Evolutionary conservation across 768 basidiomycete species (phyloP).

Genomic region (Suillus spraguei): DNA sequence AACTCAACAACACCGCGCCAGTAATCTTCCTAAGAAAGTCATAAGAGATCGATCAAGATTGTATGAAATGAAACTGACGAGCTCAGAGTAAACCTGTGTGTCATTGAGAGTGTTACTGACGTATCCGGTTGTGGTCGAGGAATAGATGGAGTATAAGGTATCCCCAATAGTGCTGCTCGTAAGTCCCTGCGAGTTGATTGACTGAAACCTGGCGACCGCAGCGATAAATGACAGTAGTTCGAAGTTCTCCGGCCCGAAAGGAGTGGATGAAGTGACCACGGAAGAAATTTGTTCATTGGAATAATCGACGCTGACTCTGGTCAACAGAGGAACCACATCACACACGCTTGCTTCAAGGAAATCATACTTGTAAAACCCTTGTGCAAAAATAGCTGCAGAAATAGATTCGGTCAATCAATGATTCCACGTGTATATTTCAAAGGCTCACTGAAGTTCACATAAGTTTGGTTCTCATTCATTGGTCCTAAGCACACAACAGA

Average conservation of each 20-base stretch:
- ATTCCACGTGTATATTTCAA: not conserved
- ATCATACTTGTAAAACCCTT: conserved; percentile 8
- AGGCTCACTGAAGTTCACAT: conserved; percentile 6
- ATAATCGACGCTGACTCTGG: conserved; percentile 11
- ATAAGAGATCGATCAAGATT: not conserved
- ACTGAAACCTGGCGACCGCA: conserved; percentile 12
- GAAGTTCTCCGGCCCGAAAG: conserved; percentile 4
- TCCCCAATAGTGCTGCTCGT: conserved; percentile 20
- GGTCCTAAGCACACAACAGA: conserved; percentile 16
- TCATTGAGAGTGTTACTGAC: not conserved
- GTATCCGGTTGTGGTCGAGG: not conserved
- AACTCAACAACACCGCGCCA: conserved; percentile 16
- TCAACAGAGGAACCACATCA: conserved; percentile 13
- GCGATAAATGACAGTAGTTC: conserved; percentile 19
- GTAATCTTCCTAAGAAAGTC: conserved; percentile 4
- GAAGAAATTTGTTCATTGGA: conserved; percentile 6
- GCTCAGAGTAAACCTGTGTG: not conserved
- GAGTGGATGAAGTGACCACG: not conserved
- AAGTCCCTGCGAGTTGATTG: conserved; percentile 16
- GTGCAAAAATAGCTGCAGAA: conserved; percentile 10
- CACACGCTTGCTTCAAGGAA: conserved; percentile 15
- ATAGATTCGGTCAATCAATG: not conserved
- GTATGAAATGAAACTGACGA: not conserved
- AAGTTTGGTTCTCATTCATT: not conserved
- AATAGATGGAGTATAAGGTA: conserved; percentile 18